Conservation (phyloP, 2,329 filamentous ascomycete species). For the Parastagonospora avenae region DNA sequence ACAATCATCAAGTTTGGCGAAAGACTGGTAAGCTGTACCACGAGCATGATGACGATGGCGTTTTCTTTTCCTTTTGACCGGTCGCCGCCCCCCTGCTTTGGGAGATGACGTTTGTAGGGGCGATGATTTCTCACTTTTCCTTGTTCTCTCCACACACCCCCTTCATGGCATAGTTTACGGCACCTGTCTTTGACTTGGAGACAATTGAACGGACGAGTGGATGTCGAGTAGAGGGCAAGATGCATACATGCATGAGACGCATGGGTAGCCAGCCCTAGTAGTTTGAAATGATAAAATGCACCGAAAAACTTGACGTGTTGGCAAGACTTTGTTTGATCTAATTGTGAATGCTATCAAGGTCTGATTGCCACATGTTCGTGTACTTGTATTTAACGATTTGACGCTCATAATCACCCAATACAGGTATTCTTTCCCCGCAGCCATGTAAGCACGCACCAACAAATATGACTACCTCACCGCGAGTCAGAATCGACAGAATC, state of each 20-base stretch:
- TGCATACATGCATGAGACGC: background rate
- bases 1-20: conserved; percentile 33
- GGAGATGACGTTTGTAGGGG: too few relatives aligned
- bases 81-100: conserved; percentile 4
- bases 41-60: conserved; percentile 26
- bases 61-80: conserved; percentile 17
- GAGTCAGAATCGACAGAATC: too few relatives aligned
- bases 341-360: too few relatives aligned
- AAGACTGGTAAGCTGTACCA: conserved; percentile 33
- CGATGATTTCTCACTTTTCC: background rate
- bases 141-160: background rate
- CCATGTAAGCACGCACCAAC: too few relatives aligned
- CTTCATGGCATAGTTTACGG: conserved; percentile 20
- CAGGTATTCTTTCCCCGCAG: too few relatives aligned
- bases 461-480: too few relatives aligned
- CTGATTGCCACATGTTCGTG: too few relatives aligned
- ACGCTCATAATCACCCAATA: too few relatives aligned
- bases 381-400: too few relatives aligned
- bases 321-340: too few relatives aligned
- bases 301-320: too few relatives aligned
- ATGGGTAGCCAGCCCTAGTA: background rate
- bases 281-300: too few relatives aligned
- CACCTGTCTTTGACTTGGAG: conserved; percentile 2
- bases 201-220: background rate
- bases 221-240: background rate